Evolutionary conservation across 352 stramenopile species (phyloP).

Genomic region (Phytophthora melonis): DNA sequence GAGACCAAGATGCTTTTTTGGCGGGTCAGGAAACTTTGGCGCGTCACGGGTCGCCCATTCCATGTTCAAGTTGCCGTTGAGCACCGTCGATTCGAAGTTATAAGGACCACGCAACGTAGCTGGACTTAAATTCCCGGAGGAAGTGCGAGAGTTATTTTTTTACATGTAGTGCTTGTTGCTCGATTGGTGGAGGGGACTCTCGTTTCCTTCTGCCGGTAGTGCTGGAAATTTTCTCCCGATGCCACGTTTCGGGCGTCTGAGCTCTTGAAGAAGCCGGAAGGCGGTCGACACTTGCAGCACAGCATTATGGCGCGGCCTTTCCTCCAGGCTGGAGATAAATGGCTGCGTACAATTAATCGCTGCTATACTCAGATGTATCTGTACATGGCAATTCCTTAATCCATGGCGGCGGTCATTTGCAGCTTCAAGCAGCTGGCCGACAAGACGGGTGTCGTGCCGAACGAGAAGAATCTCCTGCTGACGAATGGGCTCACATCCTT

Average conservation of each 20-base stretch:
- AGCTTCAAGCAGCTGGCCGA: background rate
- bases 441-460: background rate
- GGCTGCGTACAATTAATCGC: background rate
- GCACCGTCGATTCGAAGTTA: background rate
- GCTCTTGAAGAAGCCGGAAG: background rate
- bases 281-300: background rate
- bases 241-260: background rate
- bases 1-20: background rate
- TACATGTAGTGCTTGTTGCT: too few species aligned
- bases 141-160: too few species aligned
- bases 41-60: background rate
- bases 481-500: background rate
- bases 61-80: constrained; percentile 2
- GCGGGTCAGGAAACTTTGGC: background rate
- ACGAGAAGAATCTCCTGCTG: background rate
- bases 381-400: background rate
- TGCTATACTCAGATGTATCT: background rate
- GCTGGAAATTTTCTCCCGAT: background rate
- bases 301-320: background rate
- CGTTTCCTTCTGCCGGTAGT: background rate
- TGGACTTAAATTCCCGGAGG: too few species aligned
- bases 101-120: too few species aligned
- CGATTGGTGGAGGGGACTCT: background rate
- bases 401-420: background rate
- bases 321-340: background rate